Percentiles rank a stretch among this genome's conserved stretches.
phyloP scores from a whole-genome alignment of 2,329 filamentous ascomycete genomes.

The Paecilomyces formosus region DNA sequence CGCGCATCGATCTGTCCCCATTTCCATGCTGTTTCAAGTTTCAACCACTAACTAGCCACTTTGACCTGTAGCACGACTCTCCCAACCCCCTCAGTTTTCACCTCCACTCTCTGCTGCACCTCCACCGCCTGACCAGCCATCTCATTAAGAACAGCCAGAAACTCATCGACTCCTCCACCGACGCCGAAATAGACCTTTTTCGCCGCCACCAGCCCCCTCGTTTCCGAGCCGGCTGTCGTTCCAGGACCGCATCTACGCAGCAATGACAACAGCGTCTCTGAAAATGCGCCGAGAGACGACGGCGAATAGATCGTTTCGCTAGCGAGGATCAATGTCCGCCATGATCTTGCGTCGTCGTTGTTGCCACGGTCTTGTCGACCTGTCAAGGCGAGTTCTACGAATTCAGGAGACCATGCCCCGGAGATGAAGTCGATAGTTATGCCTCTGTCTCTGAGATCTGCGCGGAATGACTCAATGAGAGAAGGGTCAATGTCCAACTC shows the following conservation, averaged over 20 bases:
- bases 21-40: background rate
- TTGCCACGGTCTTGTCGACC: background rate
- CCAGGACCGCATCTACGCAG: conserved; percentile 32
- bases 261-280: conserved; percentile 45
- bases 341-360: conserved; percentile 1
- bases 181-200: conserved; percentile 62
- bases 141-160: conserved; percentile 30
- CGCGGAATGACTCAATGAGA: conserved; percentile 39
- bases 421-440: conserved; percentile 51
- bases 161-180: conserved; percentile 57
- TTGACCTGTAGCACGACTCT: conserved; percentile 35
- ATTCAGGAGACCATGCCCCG: conserved; percentile 50
- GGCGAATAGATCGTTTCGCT: conserved; percentile 61
- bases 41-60: conserved; percentile 1
- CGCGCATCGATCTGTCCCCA: background rate
- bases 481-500: conserved; percentile 44
- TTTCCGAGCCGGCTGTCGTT: conserved; percentile 7
- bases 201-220: conserved; percentile 52
- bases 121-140: conserved; percentile 18
- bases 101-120: conserved; percentile 25
- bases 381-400: conserved; percentile 35
- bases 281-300: conserved; percentile 46
- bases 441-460: conserved; percentile 30
- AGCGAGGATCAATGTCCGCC: conserved; percentile 47
- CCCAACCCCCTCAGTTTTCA: conserved; percentile 37